Conservation (phyloP, 2,329 filamentous ascomycete species). For the Macrophomina phaseolina region DNA sequence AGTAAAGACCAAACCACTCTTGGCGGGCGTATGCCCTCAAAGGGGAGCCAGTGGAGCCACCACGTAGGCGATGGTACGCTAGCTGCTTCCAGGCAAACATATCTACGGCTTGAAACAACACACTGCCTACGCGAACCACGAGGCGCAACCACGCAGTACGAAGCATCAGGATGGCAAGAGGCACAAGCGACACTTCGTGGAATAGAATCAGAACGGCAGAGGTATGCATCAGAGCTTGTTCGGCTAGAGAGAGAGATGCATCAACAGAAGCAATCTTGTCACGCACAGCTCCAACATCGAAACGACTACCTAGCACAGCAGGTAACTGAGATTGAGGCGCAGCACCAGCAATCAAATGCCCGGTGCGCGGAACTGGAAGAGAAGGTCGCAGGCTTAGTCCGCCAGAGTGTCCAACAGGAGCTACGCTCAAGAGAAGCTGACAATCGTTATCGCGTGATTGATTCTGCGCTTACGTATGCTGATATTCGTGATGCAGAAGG, state of each 20-base stretch:
- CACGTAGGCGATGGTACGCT: no score
- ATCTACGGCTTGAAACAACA: no score
- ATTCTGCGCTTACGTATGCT: background rate
- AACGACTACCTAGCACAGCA: conserved; percentile 1
- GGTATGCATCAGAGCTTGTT: background rate
- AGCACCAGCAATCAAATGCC: background rate
- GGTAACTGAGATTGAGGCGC: background rate
- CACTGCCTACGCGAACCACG: background rate
- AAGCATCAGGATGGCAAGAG: background rate
- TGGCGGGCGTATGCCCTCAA: background rate
- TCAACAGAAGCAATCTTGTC: background rate
- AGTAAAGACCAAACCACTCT: background rate
- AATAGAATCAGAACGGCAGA: background rate
- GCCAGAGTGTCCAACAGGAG: background rate
- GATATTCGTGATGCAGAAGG: background rate
- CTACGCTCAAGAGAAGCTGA: background rate
- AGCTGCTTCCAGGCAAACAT: no score
- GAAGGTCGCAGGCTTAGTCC: background rate
- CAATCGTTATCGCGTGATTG: background rate
- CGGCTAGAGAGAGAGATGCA: background rate
- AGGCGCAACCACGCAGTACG: background rate
- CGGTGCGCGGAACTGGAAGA: background rate
- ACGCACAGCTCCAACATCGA: conserved; percentile 2
- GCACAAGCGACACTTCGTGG: background rate
- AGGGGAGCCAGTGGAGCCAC: no score